Base-by-base conservation (phyloP, 805 yeast species). In the Millerozyma acaciae region DNA sequence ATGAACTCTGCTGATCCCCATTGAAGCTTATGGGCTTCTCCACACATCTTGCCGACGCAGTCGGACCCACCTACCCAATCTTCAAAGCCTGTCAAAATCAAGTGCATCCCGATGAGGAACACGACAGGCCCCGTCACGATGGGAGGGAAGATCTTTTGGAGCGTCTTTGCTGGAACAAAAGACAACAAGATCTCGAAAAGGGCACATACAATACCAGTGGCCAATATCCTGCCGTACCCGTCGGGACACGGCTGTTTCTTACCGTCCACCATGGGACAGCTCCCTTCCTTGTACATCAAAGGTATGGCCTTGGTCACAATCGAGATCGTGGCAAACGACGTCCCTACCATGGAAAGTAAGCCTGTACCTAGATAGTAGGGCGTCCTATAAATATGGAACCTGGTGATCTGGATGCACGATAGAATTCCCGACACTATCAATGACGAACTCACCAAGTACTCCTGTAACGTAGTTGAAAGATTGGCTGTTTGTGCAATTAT, bases 71-170 rank as follows among this genome's bases (percentile, higher is more conserved):
- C 97, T 26, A 77, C 79, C 84, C 94, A 86, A 59, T 88, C 86
- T 50, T 75, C 58, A 58, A 88, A 80, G 16, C 95, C 96, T 21
- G 86, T 57, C 44, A 68, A 66, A 39, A 87, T 70, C 47, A 88
- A 70, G 17, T 70, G 63, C 28, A 80, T 69, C 46, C 96, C 97
- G 51, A 88, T 87, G 21, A 88, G 69, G 35, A 88, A 60, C 19
- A 88, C 96, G 28, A 88, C 96, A 7, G 96, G 95, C 37, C 96
- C 96, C 18, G 95, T 88, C 40, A 89, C 96, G 33, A 86, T 63
- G 22, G 95, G 89, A 13, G 96, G 96, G 66, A 88, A 88, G 21
- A 84, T 50, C 39, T 69, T 77, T 56, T 84, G 87, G 44, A 88
- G 68, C 9, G 71, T 44, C 22, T 67, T 70, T 4, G 95, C 78